These are phyloP conservation scores for Chytriomyces sp. DNA, from an alignment of 192 early-diverging fungal species.

Conservation along the genomic window DNA sequence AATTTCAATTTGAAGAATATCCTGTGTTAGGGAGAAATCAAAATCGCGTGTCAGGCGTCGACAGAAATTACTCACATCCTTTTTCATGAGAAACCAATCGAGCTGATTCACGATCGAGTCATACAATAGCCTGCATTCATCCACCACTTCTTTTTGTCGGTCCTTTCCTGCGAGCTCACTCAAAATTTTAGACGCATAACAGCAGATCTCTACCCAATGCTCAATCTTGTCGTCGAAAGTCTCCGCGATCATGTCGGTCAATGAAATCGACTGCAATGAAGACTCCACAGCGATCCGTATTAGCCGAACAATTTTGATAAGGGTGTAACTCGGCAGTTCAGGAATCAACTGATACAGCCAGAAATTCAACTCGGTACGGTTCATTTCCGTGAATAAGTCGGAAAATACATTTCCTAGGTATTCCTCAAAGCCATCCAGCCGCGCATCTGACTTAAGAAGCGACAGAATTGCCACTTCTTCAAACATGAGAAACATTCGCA, in stretches of 20 bases:
- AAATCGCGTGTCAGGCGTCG: background rate
- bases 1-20: slow-evolving; percentile 5
- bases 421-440: slow-evolving; percentile 10
- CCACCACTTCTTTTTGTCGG: background rate
- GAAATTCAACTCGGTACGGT: background rate
- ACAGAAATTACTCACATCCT: slow-evolving; percentile 3
- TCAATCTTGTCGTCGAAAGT: background rate
- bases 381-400: background rate
- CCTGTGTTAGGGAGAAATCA: background rate
- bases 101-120: slow-evolving; percentile 17
- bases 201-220: slow-evolving; percentile 11
- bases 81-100: slow-evolving; percentile 22
- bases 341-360: slow-evolving; percentile 20
- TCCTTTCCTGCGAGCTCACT: background rate
- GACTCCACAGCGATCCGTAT: background rate
- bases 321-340: background rate
- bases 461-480: slow-evolving; percentile 6
- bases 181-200: slow-evolving; percentile 10
- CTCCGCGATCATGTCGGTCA: background rate
- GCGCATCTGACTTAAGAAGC: background rate
- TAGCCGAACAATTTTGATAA: background rate
- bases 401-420: background rate
- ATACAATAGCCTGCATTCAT: slow-evolving; percentile 2
- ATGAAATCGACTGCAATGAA: background rate
- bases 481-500: slow-evolving; percentile 16